Evolutionary conservation across 2,329 filamentous ascomycete species (phyloP).

Genomic region (Beauveria sp.): DNA sequence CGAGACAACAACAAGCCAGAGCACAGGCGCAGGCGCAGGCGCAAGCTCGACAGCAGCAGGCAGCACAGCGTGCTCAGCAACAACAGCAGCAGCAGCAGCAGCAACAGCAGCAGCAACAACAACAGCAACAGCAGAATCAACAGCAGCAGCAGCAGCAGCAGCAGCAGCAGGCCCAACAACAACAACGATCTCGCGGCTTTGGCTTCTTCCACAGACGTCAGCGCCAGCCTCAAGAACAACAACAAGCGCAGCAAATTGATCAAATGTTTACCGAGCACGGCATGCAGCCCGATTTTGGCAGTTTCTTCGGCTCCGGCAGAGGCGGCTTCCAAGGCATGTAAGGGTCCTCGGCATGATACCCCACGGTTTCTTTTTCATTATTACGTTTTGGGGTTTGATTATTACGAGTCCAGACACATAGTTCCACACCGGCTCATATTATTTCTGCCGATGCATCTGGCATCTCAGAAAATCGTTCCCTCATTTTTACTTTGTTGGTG

Average conservation of each 20-base stretch:
- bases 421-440: too few species aligned
- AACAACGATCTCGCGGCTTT: slow-evolving; percentile 26
- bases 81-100: slow-evolving; percentile 23
- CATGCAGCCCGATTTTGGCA: slow-evolving; percentile 39
- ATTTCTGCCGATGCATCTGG: neutral
- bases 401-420: neutral
- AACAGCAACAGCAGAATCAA: slow-evolving; percentile 15
- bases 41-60: slow-evolving; percentile 15
- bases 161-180: slow-evolving; percentile 19
- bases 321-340: slow-evolving; percentile 37
- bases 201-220: slow-evolving; percentile 18
- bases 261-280: slow-evolving; percentile 42
- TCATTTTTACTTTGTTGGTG: too few species aligned
- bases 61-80: slow-evolving; percentile 14
- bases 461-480: too few species aligned
- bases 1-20: slow-evolving; percentile 19
- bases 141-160: slow-evolving; percentile 22
- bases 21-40: slow-evolving; percentile 23
- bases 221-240: slow-evolving; percentile 18
- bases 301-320: slow-evolving; percentile 37
- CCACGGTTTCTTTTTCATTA: slow-evolving; percentile 19
- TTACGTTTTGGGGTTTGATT: neutral
- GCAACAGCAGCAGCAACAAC: slow-evolving; percentile 22
- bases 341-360: slow-evolving; percentile 32
- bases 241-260: slow-evolving; percentile 36